Evolutionary conservation across 2,329 filamentous ascomycete genomes (phyloP).

Genomic region (Harringtonia aguacate): DNA sequence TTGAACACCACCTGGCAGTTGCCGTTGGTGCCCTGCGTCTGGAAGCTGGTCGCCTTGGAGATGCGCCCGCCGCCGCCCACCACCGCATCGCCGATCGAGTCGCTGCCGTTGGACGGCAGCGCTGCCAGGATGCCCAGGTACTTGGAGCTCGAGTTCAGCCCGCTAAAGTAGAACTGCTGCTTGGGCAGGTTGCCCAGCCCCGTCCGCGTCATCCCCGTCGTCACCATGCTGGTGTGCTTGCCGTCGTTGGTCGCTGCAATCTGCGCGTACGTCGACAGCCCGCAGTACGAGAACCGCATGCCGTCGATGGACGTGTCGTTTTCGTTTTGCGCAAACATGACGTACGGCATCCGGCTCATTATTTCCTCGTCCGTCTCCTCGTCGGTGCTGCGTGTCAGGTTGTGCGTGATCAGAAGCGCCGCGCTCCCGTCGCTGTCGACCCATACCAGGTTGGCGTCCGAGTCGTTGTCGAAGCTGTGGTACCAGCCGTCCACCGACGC

Average conservation of each 20-base stretch:
- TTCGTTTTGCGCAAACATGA: constrained; percentile 61
- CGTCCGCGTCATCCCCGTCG: constrained; percentile 57
- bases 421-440: constrained; percentile 77
- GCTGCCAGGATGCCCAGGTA: constrained; percentile 68
- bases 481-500: constrained; percentile 72
- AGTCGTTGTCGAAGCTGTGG: constrained; percentile 48
- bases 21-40: constrained; percentile 50
- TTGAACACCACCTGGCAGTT: constrained; percentile 83
- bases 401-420: constrained; percentile 68
- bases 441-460: constrained; percentile 53
- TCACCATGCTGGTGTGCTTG: constrained; percentile 33
- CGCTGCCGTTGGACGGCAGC: constrained; percentile 50
- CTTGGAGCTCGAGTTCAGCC: constrained; percentile 57
- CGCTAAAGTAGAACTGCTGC: constrained; percentile 77
- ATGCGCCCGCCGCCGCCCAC: constrained; percentile 67
- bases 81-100: constrained; percentile 28
- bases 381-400: constrained; percentile 49
- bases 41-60: constrained; percentile 61
- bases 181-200: constrained; percentile 60
- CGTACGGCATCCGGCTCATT: constrained; percentile 53
- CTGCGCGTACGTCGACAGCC: constrained; percentile 55
- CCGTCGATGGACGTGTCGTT: constrained; percentile 53
- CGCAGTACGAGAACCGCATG: constrained; percentile 72
- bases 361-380: constrained; percentile 38
- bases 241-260: constrained; percentile 48